Base-by-base conservation (phyloP, 768 basidiomycete genomes). In the Sarcomyxa edulis region DNA sequence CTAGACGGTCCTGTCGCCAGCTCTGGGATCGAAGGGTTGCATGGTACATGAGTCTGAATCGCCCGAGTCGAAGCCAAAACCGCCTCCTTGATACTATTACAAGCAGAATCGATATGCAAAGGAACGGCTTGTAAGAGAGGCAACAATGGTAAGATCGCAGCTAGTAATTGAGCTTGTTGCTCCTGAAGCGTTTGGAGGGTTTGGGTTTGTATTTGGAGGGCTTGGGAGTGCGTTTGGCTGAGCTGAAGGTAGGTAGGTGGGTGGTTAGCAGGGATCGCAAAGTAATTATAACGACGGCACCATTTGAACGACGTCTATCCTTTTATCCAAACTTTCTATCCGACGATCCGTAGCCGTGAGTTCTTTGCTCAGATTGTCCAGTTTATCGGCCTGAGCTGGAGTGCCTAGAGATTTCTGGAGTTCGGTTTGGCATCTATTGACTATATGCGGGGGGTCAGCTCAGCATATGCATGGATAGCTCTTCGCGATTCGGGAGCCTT, bases 121-220 rank as follows among this genome's bases (percentile, higher is more conserved):
- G 81, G 75, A 14, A 85, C 46, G 7, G 74, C 60, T 42, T 83
- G 78, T 2, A 84, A 43, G 4, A 81, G 58, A 19, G 84, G 81
- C 2, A 81, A 55, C 11, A 87, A 55, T 6, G 84, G 80, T 0
- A 74, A 44, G 2, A 87, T 56, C 8, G 75, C 61, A 16, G 74
- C 52, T 2, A 84, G 53, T 1, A 83, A 67, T 9, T 69, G 65
- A 14, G 60, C 65, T 51, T 84, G 80, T 45, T 84, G 82, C 15
- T 77, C 72, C 47, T 82, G 78, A 16, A 85, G 54, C 2, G 68
- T 67, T 44, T 79, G 79, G 35, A 84, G 60, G 8, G 69, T 65
- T 49, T 76, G 72, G 2, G 65, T 60, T 39, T 83, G 76, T 11
- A 66, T 65, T 52, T 80, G 76, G 18, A 81, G 56, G 34, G 58